phyloP scores from a whole-genome alignment of 108 stramenopile genomes.

The Cyclostephanos tholiformis region DNA sequence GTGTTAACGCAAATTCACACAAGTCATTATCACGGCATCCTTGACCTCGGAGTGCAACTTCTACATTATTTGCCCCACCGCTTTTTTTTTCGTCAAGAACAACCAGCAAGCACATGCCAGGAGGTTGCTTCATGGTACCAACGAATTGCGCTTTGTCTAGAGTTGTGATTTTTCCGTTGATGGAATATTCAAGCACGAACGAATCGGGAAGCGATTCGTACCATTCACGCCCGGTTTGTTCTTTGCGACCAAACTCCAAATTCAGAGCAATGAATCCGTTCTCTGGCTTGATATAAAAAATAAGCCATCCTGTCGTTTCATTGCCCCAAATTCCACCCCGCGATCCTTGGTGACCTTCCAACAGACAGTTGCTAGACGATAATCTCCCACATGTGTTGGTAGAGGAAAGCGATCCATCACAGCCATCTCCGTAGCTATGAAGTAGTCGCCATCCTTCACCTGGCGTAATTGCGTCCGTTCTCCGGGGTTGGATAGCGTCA shows the following conservation, averaged over 20 bases:
- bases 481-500: constrained; percentile 16
- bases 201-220: constrained; percentile 51
- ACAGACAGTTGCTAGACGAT: constrained; percentile 51
- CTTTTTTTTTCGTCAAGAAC: constrained; percentile 66
- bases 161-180: constrained; percentile 59
- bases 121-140: constrained; percentile 43
- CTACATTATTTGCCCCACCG: constrained; percentile 56
- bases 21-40: constrained; percentile 36
- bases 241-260: constrained; percentile 48
- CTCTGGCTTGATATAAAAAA: constrained; percentile 56
- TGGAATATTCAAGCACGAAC: constrained; percentile 72
- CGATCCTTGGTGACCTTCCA: constrained; percentile 74
- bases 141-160: constrained; percentile 50
- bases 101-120: constrained; percentile 43
- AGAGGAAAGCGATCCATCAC: constrained; percentile 72
- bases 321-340: constrained; percentile 71
- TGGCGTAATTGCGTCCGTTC: constrained; percentile 50
- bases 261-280: constrained; percentile 77
- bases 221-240: constrained; percentile 20
- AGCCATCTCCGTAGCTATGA: constrained; percentile 58
- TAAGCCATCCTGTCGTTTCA: constrained; percentile 75
- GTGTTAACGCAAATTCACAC: not conserved
- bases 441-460: constrained; percentile 73
- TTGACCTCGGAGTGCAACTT: constrained; percentile 65
- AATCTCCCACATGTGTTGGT: constrained; percentile 49